Conservation (phyloP, 1,284 basidiomycete genomes). For the Malassezia nana region DNA sequence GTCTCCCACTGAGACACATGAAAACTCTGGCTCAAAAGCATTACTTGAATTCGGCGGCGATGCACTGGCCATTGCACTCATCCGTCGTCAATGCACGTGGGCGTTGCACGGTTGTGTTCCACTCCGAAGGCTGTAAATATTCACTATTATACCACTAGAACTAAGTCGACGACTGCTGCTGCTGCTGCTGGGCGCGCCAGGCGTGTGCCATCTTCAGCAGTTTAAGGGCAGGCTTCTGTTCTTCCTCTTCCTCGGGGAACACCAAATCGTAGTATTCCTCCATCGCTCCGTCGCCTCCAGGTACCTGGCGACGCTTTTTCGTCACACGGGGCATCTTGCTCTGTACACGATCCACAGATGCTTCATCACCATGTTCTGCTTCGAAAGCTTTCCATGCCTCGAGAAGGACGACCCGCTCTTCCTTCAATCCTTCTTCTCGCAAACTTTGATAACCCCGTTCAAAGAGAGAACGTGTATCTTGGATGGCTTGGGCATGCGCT, state of each 20-base stretch:
- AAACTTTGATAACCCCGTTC: slow-evolving; percentile 76
- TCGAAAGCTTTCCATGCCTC: slow-evolving; percentile 92
- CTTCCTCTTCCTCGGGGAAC: slow-evolving; percentile 45
- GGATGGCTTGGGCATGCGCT: slow-evolving; percentile 57
- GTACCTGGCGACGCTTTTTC: slow-evolving; percentile 54
- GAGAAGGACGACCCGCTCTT: slow-evolving; percentile 79
- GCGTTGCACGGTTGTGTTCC: background rate
- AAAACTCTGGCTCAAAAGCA: slow-evolving; percentile 3
- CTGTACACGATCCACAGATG: slow-evolving; percentile 62
- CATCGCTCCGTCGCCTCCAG: slow-evolving; percentile 27
- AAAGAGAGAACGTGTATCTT: slow-evolving; percentile 66
- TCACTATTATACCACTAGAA: background rate
- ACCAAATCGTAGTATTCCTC: slow-evolving; percentile 47
- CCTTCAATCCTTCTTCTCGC: slow-evolving; percentile 68
- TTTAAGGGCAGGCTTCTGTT: slow-evolving; percentile 39
- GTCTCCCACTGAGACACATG: slow-evolving; percentile 21
- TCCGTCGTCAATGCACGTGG: background rate
- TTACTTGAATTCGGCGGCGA: background rate
- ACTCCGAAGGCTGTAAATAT: background rate
- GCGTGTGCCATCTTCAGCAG: slow-evolving; percentile 40
- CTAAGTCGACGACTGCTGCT: background rate
- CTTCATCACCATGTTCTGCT: slow-evolving; percentile 58
- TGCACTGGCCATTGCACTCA: background rate
- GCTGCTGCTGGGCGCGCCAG: slow-evolving; percentile 28
- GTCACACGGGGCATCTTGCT: slow-evolving; percentile 81